Evolutionary conservation across 2,329 filamentous ascomycete species (phyloP).

Genomic region (Aspergillus fumigatiaffinis): DNA sequence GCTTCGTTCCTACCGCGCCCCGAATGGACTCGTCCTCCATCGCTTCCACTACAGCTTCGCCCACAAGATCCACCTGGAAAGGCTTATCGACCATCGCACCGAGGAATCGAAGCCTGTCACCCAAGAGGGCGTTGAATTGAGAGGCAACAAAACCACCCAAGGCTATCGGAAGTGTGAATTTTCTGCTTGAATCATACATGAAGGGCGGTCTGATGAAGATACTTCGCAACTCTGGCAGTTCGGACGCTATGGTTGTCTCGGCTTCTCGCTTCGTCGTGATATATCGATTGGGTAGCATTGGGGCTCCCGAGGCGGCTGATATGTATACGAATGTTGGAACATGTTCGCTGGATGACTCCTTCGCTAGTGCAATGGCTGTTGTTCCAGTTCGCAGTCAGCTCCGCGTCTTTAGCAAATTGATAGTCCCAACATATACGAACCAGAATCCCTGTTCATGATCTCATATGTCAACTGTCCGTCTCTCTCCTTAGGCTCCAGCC

Average conservation of each 20-base stretch:
- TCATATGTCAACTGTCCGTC: constrained; percentile 88
- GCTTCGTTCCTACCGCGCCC: constrained; percentile 71
- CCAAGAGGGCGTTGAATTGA: constrained; percentile 71
- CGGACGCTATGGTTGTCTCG: constrained; percentile 67
- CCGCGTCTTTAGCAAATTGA: background rate
- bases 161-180: constrained; percentile 80
- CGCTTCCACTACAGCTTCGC: constrained; percentile 84
- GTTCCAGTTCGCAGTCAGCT: constrained; percentile 8
- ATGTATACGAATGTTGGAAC: constrained; percentile 78
- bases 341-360: constrained; percentile 63
- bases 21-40: constrained; percentile 68
- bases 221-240: constrained; percentile 70
- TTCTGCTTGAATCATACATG: constrained; percentile 79
- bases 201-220: constrained; percentile 84
- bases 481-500: constrained; percentile 62
- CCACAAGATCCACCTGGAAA: constrained; percentile 79
- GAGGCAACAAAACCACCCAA: constrained; percentile 70
- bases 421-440: constrained; percentile 30
- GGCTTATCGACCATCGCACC: constrained; percentile 83
- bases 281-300: constrained; percentile 78
- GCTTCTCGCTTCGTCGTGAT: constrained; percentile 90
- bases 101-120: constrained; percentile 73
- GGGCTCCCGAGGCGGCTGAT: constrained; percentile 80
- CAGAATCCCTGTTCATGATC: constrained; percentile 87
- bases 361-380: constrained; percentile 74